Conservation (phyloP, 345 rosid genomes). For the Abelmoschus esculentus region DNA sequence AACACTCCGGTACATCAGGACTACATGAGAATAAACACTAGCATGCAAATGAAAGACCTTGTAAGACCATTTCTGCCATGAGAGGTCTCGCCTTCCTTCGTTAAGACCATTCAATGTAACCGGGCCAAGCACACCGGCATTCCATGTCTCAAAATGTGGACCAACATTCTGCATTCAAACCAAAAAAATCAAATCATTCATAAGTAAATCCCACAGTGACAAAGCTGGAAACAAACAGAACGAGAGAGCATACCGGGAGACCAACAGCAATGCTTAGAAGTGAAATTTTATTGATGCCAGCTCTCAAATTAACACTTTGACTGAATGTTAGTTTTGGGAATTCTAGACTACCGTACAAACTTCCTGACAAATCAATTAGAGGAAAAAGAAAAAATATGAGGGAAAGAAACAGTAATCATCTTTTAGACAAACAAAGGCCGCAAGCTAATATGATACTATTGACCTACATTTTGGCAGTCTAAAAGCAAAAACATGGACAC, state of each 20-base stretch:
- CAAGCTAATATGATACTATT: neutral
- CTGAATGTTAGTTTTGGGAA: constrained; percentile 73
- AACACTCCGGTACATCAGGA: neutral
- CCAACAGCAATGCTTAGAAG: constrained; percentile 95
- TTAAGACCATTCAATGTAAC: constrained; percentile 65
- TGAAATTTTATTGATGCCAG: constrained; percentile 75
- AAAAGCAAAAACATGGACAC: neutral
- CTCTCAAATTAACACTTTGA: constrained; percentile 65
- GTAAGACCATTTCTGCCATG: constrained; percentile 98
- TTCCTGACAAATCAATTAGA: constrained; percentile 42
- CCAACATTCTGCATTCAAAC: constrained; percentile 74
- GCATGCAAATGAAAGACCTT: constrained; percentile 45
- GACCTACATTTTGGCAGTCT: neutral
- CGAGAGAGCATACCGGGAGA: constrained; percentile 67
- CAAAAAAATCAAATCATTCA: neutral
- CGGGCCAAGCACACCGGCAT: constrained; percentile 93
- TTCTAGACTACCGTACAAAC: constrained; percentile 83
- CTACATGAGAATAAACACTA: neutral
- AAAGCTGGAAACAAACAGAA: neutral
- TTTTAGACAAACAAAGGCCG: neutral
- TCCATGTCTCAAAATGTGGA: constrained; percentile 97
- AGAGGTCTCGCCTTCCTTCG: constrained; percentile 73
- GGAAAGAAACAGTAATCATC: neutral
- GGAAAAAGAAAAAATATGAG: neutral
- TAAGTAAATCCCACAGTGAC: neutral